A percentile compares a stretch with the other conserved stretches of the same genome.
Evolutionary conservation across 352 stramenopile species (phyloP).

Genomic region (Pythium oligandrum): DNA sequence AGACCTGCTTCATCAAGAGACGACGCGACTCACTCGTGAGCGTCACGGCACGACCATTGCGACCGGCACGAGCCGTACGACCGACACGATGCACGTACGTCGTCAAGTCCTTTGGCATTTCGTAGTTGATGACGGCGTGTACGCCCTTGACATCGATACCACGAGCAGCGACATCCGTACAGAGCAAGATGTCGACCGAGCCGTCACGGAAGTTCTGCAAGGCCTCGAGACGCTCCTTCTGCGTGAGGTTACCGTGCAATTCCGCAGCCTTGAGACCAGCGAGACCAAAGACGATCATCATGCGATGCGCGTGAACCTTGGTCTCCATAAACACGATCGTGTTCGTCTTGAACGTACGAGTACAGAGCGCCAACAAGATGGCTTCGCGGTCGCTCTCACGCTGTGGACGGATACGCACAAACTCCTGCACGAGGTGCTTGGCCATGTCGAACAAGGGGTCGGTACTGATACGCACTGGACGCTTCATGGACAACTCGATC

Average conservation of each 20-base stretch:
- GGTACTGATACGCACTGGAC: conserved; percentile 92
- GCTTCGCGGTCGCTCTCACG: conserved; percentile 92
- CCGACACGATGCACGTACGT: conserved; percentile 99
- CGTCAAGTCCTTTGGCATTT: conserved; percentile 98
- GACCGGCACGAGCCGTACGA: conserved; percentile 96
- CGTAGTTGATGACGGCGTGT: conserved; percentile 99
- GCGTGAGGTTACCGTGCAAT: conserved; percentile 97
- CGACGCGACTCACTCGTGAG: conserved; percentile 88
- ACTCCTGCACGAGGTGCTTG: conserved; percentile 97
- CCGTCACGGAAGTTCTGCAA: conserved; percentile 96
- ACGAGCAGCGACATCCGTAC: conserved; percentile 97
- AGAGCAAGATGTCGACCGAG: conserved; percentile 94
- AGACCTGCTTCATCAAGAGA: conserved; percentile 94
- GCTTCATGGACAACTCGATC: conserved; percentile 95
- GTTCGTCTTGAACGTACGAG: conserved; percentile 92
- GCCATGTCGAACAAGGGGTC: conserved; percentile 95
- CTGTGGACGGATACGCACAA: conserved; percentile 92
- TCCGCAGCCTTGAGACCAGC: conserved; percentile 96
- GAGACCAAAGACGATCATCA: conserved; percentile 96
- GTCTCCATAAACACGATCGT: conserved; percentile 99
- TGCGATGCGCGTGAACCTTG: conserved; percentile 94
- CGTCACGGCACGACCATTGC: conserved; percentile 87
- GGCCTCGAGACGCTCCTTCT: conserved; percentile 94
- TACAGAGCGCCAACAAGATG: conserved; percentile 94
- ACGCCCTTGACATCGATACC: conserved; percentile 98